Evolutionary conservation across 208 protist species (phyloP), one percentile per base, ranked within the genome.

Genomic region (Tetramitus jugosus): DNA sequence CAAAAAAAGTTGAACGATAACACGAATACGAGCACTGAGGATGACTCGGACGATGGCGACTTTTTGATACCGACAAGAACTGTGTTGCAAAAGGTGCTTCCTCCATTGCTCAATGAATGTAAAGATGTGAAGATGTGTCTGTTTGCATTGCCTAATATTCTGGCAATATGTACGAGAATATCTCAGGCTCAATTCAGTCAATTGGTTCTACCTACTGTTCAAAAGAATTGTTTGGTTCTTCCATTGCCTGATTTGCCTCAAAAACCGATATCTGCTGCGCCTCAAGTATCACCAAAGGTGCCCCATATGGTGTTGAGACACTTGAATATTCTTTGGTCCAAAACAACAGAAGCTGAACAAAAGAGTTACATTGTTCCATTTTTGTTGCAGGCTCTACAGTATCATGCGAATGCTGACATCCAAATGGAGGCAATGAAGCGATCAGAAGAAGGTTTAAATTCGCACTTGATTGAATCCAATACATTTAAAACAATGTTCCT

Each of bases 401-500:
- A 26, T 37, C n/a, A n/a, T n/a, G 49, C 29, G 3, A 35, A 37
- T 35, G 39, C 35, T 33, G 65, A 71, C 33, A 31, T 71, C 13
- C 65, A 71, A 71, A 71, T 37, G n/a, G 65, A 71, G 29, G 65
- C 65, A 23, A 35, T 71, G 65, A 71, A 71, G 31, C 43, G 65
- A 71, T 71, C n/a, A 35, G 65, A 71, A 49, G 65, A 71, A 49
- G 43, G 65, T 42, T 46, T 71, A 13, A 71, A 71, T 37, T 23
- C 8, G 8, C 39, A 71, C 6, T 49, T 23, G 49, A 49, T 71
- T 1, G 20, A 35, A 10, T 49, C 31, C 17, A 3, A 26, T 17
- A 40, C 43, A 13, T 71, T 71, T 49, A 71, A 71, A 71, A 26
- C 65, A 0, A 49, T 29, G n/a, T 26, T 71, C 8, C 29, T 71